Conservation (phyloP, 2,329 filamentous ascomycete species). For the Venturia aucupariae region DNA sequence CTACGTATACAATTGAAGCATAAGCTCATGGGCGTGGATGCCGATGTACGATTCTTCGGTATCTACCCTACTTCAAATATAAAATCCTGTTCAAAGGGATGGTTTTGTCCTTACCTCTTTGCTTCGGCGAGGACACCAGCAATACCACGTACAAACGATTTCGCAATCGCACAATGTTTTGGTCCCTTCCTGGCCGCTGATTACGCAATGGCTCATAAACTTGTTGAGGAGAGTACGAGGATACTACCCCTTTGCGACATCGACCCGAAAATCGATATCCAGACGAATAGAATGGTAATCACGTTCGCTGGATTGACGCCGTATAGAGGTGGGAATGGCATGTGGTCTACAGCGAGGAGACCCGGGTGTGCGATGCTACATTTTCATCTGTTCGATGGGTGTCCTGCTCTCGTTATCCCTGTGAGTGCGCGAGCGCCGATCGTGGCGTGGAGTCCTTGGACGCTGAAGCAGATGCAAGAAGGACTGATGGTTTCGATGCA, state of each 20-base stretch:
- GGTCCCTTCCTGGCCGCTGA: conserved; percentile 25
- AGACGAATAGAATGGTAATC: conserved; percentile 26
- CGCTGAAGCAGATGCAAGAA: conserved; percentile 24
- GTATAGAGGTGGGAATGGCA: conserved; percentile 24
- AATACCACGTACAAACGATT: conserved; percentile 27
- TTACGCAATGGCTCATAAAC: neutral
- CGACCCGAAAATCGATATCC: neutral
- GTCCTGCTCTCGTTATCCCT: conserved; percentile 29
- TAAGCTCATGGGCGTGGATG: conserved; percentile 33
- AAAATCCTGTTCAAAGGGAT: conserved; percentile 27
- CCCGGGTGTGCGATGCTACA: conserved; percentile 29
- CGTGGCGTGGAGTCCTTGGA: conserved; percentile 28
- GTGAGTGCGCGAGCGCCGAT: conserved; percentile 24
- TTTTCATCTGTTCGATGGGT: conserved; percentile 30
- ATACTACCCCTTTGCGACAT: conserved; percentile 11
- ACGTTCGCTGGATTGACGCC: conserved; percentile 31
- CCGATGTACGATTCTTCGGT: conserved; percentile 26
- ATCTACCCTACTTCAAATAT: conserved; percentile 21
- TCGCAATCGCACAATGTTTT: conserved; percentile 29
- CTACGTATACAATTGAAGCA: conserved; percentile 31
- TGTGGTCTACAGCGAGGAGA: conserved; percentile 28
- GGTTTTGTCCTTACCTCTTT: conserved; percentile 31
- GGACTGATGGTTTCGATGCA: neutral
- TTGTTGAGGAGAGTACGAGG: conserved; percentile 17
- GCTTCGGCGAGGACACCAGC: conserved; percentile 26